Evolutionary conservation across 2,329 filamentous ascomycete genomes (phyloP), one percentile per base, ranked within the genome.

Genomic region (Sporothrix curviconia): DNA sequence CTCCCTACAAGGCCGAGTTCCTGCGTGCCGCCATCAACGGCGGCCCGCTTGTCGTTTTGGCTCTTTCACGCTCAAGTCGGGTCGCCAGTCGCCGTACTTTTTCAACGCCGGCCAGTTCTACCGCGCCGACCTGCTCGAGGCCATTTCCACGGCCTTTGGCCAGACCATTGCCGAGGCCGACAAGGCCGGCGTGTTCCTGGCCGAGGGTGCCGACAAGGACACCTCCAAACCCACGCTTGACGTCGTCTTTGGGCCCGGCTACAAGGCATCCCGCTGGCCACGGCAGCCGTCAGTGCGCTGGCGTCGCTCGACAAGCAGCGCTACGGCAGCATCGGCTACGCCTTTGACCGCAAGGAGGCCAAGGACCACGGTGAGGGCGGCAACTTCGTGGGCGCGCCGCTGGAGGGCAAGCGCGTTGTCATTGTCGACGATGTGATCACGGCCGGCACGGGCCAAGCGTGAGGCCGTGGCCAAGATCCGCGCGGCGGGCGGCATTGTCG

Each of bases 341-440:
- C 85, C 34, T 97, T 95, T 75, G 95, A 97, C 75, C 84, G 94
- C 68, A 97, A 97, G 76, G 94, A 97, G 75, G 89, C 86, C 67
- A 97, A 97, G 78, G 89, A 90, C 68, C 92, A 97, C 71, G 92
- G 94, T 44, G 94, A 99, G 74, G 92, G 92, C 34, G 92, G 94
- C 44, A 88, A 83, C 70, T 95, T 97, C 66, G 92, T 97, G 14
- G 94, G 94, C 11, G 89, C 90, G 30, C 81, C 86, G 7, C 77
- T 97, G 54, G 87, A 88, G 74, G 92, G 89, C 55, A 92, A 94
- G 80, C 83, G 81, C 60, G 84, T 96, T 15, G 79, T 99, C 34
- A 89, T 99, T 65, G 86, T 99, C 40, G 94, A 99, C 76, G 94
- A 97, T 74, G 92, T 99, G 58, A 92, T 97, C 67, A 96, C 92